phyloP scores from a whole-genome alignment of 495 filamentous ascomycete species.

The Lophium mytilinum region DNA sequence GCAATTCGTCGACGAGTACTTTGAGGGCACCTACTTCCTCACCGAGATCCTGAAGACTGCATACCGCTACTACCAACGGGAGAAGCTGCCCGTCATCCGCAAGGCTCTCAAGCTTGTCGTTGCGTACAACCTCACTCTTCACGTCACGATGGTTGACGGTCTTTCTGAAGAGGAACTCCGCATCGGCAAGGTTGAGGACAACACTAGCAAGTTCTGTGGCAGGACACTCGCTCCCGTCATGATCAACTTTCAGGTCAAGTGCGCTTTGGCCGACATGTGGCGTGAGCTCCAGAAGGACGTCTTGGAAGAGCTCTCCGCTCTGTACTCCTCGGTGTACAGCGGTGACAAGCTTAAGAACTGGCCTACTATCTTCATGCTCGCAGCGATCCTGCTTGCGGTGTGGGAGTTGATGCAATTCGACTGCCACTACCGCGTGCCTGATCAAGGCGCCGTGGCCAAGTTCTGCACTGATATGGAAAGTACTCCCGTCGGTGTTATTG shows the following conservation, averaged over 20 bases:
- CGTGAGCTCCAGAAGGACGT: slow-evolving; percentile 91
- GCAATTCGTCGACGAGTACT: slow-evolving; percentile 86
- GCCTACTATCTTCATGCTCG: slow-evolving; percentile 94
- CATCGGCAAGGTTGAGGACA: slow-evolving; percentile 70
- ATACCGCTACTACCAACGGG: slow-evolving; percentile 77
- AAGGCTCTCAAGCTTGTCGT: slow-evolving; percentile 87
- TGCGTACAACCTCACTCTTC: slow-evolving; percentile 85
- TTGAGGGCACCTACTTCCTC: slow-evolving; percentile 85
- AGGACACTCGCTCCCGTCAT: slow-evolving; percentile 88
- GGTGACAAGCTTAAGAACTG: slow-evolving; percentile 93
- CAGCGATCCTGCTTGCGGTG: slow-evolving; percentile 78
- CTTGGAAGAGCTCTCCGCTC: slow-evolving; percentile 76
- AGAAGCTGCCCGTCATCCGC: slow-evolving; percentile 73
- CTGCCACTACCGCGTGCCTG: slow-evolving; percentile 82
- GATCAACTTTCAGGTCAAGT: slow-evolving; percentile 98
- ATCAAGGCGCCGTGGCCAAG: slow-evolving; percentile 72
- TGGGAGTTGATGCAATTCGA: slow-evolving; percentile 99
- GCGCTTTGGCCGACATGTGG: slow-evolving; percentile 91
- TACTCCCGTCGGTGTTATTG: slow-evolving; percentile 86
- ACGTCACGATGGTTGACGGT: slow-evolving; percentile 87
- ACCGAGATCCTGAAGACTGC: slow-evolving; percentile 92
- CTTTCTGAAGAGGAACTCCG: slow-evolving; percentile 69
- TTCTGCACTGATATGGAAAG: slow-evolving; percentile 94
- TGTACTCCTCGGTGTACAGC: slow-evolving; percentile 90
- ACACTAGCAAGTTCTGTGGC: slow-evolving; percentile 70